A percentile compares a stretch with the other conserved stretches of the same genome.
Conservation (phyloP, 2,329 filamentous ascomycete genomes). For the Xylariomycetidae sp. region DNA sequence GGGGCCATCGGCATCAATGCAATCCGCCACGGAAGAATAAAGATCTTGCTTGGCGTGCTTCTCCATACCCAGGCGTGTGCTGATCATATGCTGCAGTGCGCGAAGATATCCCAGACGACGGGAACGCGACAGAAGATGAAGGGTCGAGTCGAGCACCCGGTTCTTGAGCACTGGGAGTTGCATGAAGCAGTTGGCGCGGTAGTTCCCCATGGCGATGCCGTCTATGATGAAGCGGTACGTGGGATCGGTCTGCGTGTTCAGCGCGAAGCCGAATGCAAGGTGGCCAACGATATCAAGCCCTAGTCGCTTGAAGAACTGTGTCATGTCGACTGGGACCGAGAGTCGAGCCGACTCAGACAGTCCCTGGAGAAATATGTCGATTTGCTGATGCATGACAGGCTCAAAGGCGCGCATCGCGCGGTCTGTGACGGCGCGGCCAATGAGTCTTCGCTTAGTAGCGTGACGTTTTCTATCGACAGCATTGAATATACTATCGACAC, state of each 20-base stretch:
- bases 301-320: background rate
- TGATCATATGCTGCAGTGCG: background rate
- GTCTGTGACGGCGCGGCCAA: conserved; percentile 2
- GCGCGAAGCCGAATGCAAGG: conserved; percentile 2
- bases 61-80: background rate
- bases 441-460: conserved; percentile 4
- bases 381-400: conserved; percentile 1
- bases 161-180: conserved; percentile 1
- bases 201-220: conserved; percentile 1
- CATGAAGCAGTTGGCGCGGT: conserved; percentile 1
- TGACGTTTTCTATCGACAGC: conserved; percentile 2
- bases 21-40: conserved; percentile 1
- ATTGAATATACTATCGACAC: conserved; percentile 1
- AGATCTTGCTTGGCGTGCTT: conserved; percentile 2
- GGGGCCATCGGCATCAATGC: background rate
- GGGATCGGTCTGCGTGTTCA: conserved; percentile 1
- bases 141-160: background rate
- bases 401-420: conserved; percentile 4
- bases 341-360: background rate
- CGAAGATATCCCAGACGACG: background rate
- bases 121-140: background rate
- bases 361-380: conserved; percentile 2
- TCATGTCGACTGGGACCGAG: conserved; percentile 2
- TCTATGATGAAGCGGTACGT: conserved; percentile 1
- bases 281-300: conserved; percentile 1